Evolutionary conservation across 78 protist species (phyloP).

Genomic region (Protostelium mycophagum): DNA sequence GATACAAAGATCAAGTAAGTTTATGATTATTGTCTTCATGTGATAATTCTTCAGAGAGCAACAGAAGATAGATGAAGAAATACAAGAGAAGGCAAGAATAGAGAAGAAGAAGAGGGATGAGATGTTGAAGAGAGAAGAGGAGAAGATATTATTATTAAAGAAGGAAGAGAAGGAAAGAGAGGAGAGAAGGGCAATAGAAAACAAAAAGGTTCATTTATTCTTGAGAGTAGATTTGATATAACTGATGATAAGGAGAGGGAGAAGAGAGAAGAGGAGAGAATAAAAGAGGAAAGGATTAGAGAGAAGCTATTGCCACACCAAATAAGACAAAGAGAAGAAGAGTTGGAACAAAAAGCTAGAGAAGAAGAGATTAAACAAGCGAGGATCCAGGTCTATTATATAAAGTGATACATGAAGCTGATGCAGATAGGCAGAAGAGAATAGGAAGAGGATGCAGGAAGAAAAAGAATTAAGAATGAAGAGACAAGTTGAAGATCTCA

Average conservation of each 20-base stretch:
- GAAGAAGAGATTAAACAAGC: not conserved
- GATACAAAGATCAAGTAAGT: not conserved
- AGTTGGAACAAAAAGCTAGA: not conserved
- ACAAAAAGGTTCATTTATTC: not conserved
- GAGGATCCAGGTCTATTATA: not conserved
- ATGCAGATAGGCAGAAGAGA: not conserved
- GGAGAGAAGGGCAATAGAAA: not conserved
- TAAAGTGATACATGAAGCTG: too few relatives aligned
- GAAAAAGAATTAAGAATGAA: not conserved
- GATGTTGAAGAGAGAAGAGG: not conserved
- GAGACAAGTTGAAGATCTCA: not conserved
- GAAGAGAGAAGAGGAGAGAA: not conserved
- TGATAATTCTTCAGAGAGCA: too few relatives aligned
- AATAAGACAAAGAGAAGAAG: not conserved
- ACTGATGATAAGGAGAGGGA: not conserved
- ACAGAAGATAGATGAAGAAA: not conserved
- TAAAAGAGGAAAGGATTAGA: not conserved
- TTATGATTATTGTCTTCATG: conserved; percentile 23
- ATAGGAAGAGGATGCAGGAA: not conserved
- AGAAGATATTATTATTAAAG: not conserved
- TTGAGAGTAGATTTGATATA: too few relatives aligned
- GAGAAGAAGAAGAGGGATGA: not conserved
- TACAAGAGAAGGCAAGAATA: not conserved
- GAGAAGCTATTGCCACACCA: not conserved
- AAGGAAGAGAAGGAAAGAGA: not conserved